These are phyloP conservation scores for Fusarium denticulatum DNA, from an alignment of 2,329 filamentous ascomycete genomes.

Conservation along the genomic window DNA sequence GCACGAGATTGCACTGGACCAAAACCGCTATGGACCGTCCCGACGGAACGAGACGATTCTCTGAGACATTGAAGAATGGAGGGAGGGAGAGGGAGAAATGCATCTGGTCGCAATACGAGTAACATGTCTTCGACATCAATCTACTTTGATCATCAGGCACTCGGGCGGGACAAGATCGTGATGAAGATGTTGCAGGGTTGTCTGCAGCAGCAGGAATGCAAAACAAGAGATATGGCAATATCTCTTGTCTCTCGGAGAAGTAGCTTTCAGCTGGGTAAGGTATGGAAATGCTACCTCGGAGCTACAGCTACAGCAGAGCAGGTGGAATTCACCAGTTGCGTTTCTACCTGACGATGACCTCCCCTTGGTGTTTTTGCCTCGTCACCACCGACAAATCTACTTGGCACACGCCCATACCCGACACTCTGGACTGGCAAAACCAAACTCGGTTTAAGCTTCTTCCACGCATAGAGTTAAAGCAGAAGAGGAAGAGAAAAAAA, in stretches of 20 bases:
- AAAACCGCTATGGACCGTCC: constrained; percentile 19
- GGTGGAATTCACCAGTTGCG: neutral
- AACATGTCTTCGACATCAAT: constrained; percentile 16
- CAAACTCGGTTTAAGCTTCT: neutral
- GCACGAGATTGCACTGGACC: neutral
- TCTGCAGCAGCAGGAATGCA: neutral
- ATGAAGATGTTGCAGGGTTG: neutral
- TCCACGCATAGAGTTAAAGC: neutral
- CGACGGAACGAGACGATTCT: constrained; percentile 21
- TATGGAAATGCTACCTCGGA: neutral
- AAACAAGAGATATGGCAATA: neutral
- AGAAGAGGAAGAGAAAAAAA: neutral
- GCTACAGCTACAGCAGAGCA: neutral
- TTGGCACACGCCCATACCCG: neutral
- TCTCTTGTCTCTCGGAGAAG: neutral
- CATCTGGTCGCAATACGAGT: neutral
- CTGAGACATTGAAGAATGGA: constrained; percentile 16
- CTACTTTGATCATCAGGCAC: neutral
- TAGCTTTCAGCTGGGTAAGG: constrained; percentile 2
- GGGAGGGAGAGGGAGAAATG: constrained; percentile 11
- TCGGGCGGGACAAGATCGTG: neutral
- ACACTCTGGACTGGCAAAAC: neutral
- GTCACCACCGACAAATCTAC: neutral
- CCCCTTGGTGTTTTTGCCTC: constrained; percentile 15
- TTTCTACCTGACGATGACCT: neutral